phyloP scores from a whole-genome alignment of 23 red algal genomes.

The Gracilaria domingensis region DNA sequence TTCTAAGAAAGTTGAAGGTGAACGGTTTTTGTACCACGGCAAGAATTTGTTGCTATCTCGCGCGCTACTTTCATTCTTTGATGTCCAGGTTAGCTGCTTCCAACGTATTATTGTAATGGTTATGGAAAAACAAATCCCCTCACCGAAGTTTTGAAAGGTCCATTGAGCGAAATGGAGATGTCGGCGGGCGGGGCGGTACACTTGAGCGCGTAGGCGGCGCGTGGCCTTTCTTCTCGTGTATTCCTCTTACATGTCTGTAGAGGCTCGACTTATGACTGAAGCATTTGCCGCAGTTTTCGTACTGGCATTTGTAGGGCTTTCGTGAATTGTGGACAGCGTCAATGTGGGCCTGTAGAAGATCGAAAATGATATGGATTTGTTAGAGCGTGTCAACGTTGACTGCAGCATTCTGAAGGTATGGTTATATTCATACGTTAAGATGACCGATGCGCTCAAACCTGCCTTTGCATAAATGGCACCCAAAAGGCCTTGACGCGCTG shows the following conservation, averaged over 20 bases:
- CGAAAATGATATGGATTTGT: background rate
- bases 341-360: slow-evolving; percentile 23
- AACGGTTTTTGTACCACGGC: background rate
- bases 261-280: slow-evolving; percentile 38
- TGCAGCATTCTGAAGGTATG: background rate
- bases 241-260: slow-evolving; percentile 30
- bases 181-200: background rate
- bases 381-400: background rate
- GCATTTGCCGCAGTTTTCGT: slow-evolving; percentile 24
- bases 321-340: slow-evolving; percentile 28
- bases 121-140: background rate
- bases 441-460: slow-evolving; percentile 40
- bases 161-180: slow-evolving; percentile 13
- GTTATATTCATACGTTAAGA: slow-evolving; percentile 10
- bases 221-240: slow-evolving; percentile 34
- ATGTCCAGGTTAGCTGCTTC: background rate
- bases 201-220: background rate
- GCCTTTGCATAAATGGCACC: slow-evolving; percentile 28
- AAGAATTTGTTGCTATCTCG: background rate
- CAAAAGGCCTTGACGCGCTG: slow-evolving; percentile 15
- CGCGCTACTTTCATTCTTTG: background rate
- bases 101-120: background rate
- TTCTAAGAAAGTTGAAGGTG: background rate
- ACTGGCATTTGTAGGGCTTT: slow-evolving; percentile 27
- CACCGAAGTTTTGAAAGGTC: slow-evolving; percentile 9